These are phyloP conservation scores for Cryptococcus maquisensis DNA, from an alignment of 1,284 basidiomycete genomes.

Conservation along the genomic window DNA sequence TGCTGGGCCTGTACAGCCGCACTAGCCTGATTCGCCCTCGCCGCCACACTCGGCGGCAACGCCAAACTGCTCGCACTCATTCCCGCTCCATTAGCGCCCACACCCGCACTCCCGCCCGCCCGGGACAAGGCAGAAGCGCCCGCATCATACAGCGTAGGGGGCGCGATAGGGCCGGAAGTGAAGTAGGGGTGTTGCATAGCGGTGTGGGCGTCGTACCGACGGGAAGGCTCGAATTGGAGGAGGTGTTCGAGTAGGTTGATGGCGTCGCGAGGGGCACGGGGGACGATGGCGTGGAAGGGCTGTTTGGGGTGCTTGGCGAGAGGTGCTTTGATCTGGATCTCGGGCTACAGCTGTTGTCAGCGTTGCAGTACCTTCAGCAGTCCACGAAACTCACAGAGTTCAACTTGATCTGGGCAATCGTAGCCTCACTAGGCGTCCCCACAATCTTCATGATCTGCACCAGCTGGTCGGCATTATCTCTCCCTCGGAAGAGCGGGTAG, in stretches of 20 bases:
- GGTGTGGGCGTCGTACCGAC: conserved; percentile 86
- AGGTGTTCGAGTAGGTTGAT: conserved; percentile 92
- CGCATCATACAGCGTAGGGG: conserved; percentile 34
- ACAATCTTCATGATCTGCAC: conserved; percentile 97
- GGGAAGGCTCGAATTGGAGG: conserved; percentile 91
- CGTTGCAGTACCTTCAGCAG: not conserved
- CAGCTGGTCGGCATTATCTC: conserved; percentile 97
- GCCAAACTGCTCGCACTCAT: conserved; percentile 39
- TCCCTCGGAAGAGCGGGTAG: conserved; percentile 91
- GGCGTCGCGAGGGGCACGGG: conserved; percentile 87
- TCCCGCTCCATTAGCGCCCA: conserved; percentile 39
- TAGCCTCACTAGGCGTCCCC: conserved; percentile 88
- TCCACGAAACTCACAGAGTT: conserved; percentile 67
- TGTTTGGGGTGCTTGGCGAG: conserved; percentile 83
- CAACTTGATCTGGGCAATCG: conserved; percentile 80
- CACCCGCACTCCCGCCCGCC: conserved; percentile 37
- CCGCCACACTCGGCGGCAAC: conserved; percentile 31
- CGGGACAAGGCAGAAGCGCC: conserved; percentile 19
- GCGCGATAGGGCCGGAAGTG: conserved; percentile 51
- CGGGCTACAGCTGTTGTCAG: conserved; percentile 59
- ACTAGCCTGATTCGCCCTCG: conserved; percentile 12
- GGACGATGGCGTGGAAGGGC: conserved; percentile 80
- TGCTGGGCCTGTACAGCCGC: conserved; percentile 17
- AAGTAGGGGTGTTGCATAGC: conserved; percentile 94
- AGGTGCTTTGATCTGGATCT: conserved; percentile 62